Evolutionary conservation across 2,329 filamentous ascomycete species (phyloP).

Genomic region (Sodiomyces alkalinus): DNA sequence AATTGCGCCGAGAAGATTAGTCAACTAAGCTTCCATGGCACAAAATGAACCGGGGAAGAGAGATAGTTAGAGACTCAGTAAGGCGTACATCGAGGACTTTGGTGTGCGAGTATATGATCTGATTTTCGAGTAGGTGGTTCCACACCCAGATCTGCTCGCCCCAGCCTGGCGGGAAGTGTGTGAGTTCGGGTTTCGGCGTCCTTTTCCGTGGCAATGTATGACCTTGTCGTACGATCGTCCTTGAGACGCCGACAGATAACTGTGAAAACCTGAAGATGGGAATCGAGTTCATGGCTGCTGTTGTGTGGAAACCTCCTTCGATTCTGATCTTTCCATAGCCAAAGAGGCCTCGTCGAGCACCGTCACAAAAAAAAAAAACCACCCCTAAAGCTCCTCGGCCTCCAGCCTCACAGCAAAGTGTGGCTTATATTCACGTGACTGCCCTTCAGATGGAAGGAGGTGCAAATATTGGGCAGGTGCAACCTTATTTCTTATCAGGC

Average conservation of each 20-base stretch:
- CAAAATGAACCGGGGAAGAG: not conserved
- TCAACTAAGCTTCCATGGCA: too few species aligned
- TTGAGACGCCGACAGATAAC: conserved; percentile 24
- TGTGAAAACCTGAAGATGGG: conserved; percentile 20
- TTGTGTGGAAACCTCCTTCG: conserved; percentile 9
- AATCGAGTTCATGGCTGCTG: conserved; percentile 21
- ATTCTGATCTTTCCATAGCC: too few species aligned
- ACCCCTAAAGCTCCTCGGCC: too few species aligned
- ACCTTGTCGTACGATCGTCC: conserved; percentile 25
- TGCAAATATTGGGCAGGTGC: too few species aligned
- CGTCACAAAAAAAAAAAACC: too few species aligned
- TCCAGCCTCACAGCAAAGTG: too few species aligned
- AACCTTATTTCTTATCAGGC: not conserved
- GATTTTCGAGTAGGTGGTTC: conserved; percentile 30
- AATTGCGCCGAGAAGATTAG: too few species aligned
- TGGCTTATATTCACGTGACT: too few species aligned
- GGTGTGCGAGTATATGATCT: conserved; percentile 37
- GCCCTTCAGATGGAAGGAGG: too few species aligned
- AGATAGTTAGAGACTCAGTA: too few species aligned
- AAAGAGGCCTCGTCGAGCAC: too few species aligned
- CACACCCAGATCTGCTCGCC: conserved; percentile 45
- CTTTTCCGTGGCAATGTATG: conserved; percentile 11
- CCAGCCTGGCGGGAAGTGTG: conserved; percentile 21
- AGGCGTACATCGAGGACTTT: conserved; percentile 30
- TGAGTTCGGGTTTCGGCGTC: conserved; percentile 9